Evolutionary conservation across 2,329 filamentous ascomycete species (phyloP), one percentile per base, ranked within the genome.

Genomic region (Colletotrichum sp.): DNA sequence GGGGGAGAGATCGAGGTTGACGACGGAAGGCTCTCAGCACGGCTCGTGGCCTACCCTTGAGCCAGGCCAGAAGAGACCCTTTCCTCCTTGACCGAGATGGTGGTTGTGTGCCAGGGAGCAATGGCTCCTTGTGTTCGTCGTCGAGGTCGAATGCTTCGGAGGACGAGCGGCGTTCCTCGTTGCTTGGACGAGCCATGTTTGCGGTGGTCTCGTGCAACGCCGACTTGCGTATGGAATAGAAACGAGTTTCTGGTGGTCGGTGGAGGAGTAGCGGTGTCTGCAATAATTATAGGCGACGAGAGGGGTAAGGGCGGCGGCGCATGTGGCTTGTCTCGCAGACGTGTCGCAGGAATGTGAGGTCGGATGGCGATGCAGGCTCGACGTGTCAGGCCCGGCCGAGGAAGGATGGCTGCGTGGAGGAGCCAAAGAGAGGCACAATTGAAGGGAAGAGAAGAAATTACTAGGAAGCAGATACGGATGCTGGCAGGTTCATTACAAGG

Each of bases 21-120:
- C 77, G 75, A n/a, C 77, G 77, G 44, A 71, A 12, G 44, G 15
- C 63, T 21, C 77, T 74, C 28, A 78, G 28, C 44, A 78, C 15
- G 10, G 65, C 65, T 32, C 72, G 36, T 1, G 75, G 77, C 26
- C 75, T 68, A 4, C 57, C 70, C 39, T 57, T 71, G 24, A 78
- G 44, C 77, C 77, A 78, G 24, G 57, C 26, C 3, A 75, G 10
- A 15, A 75, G 4, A 2, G 76, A 36, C 10, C 70, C 70, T 39
- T 39, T 72, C 9, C 65, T 64, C 49, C 49, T 64, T 10, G n/a
- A 18, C 6, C 36, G 70, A 6, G 64, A 13, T 6, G 44, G 6
- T 15, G 73, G 28, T 3, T 8, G 30, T 16, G 73, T 28, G n/a
- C 49, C 70, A 10, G 73, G 73, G 2, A 76, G 70, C 39, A 76